Evolutionary conservation across 441 rosid genomes (phyloP).

Genomic region (Adansonia gregorii): DNA sequence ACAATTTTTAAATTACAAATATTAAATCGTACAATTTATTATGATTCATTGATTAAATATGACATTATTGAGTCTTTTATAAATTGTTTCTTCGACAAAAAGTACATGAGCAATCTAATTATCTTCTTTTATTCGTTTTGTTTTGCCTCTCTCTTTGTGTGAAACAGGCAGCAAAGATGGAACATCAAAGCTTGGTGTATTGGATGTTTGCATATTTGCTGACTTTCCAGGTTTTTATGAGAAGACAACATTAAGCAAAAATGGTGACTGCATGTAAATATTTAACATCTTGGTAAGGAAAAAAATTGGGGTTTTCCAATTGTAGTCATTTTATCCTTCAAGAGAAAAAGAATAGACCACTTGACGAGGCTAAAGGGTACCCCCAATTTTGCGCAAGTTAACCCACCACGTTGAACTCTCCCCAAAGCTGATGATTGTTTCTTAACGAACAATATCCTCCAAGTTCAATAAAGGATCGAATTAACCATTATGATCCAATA

Average conservation of each 20-base stretch:
- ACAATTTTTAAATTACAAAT: too few species aligned
- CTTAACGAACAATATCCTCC: not conserved
- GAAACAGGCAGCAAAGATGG: constrained; percentile 71
- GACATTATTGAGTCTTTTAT: too few species aligned
- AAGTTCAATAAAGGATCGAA: constrained; percentile 7
- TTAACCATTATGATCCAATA: constrained; percentile 15
- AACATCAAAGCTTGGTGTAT: constrained; percentile 59
- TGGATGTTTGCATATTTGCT: constrained; percentile 68
- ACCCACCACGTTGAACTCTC: constrained; percentile 10
- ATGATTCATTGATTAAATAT: too few species aligned
- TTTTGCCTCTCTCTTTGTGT: constrained; percentile 28
- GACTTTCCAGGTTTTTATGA: constrained; percentile 61
- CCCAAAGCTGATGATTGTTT: constrained; percentile 4
- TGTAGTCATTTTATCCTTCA: constrained; percentile 12
- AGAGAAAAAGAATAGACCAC: not conserved
- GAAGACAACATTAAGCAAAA: constrained; percentile 56
- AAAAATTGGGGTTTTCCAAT: constrained; percentile 20
- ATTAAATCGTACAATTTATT: too few species aligned
- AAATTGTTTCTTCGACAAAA: not conserved
- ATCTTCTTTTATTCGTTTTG: constrained; percentile 16
- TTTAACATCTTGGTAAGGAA: constrained; percentile 36
- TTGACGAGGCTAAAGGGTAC: not conserved
- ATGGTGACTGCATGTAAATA: constrained; percentile 39
- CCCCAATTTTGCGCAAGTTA: constrained; percentile 20
- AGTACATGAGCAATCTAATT: constrained; percentile 22